Base-by-base conservation (phyloP, 23 red algal genomes). In the Gracilariopsis chorda region DNA sequence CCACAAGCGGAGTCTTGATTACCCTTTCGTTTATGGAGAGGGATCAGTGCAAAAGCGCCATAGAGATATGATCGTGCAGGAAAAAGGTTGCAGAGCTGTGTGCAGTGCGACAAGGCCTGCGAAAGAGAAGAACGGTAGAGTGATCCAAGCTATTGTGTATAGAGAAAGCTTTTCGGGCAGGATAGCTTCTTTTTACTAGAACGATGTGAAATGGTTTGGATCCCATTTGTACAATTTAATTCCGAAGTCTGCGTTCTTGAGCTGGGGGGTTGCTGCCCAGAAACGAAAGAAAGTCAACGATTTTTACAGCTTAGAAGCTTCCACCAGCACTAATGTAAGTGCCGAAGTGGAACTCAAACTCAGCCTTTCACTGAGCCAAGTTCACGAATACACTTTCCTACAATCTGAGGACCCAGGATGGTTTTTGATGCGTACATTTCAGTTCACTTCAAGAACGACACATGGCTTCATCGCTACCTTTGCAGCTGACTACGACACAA, bases 1-100 rank as follows among this genome's bases (percentile, higher is more conserved):
- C 0, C 77, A 82, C 28, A 59, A 82, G 29, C 16, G 46, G 35
- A 29, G 30, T n/a, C 41, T 82, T 8, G 48, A 40, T 8, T 82
- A 59, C 49, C 77, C 77, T 28, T 82, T 82, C 7, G 77, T 82
- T 47, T 82, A 28, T 33, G 49, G 77, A 2, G 14, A 82, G 35
- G 46, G 77, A 39, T 29, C 77, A 40, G 37, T 82, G 28, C 37
- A 16, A 16, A 61, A 40, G 25, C 10, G 25, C 3, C 46, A 59
- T 29, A 56, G 40, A 58, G 77, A 51, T 29, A 82, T 41, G 77
- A 51, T 59, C 14, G 24, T 59, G 2, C 35, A n/a, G 4, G 77
- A 59, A 29, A 48, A 32, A n/a, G 46, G 52, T 4, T 59, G 47
- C 53, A 4, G 9, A 17, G 77, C 77, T 57, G 77, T 82, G 7